Base-by-base conservation (phyloP, 139 green algal genomes). In the Ettlia oleoabundans region DNA sequence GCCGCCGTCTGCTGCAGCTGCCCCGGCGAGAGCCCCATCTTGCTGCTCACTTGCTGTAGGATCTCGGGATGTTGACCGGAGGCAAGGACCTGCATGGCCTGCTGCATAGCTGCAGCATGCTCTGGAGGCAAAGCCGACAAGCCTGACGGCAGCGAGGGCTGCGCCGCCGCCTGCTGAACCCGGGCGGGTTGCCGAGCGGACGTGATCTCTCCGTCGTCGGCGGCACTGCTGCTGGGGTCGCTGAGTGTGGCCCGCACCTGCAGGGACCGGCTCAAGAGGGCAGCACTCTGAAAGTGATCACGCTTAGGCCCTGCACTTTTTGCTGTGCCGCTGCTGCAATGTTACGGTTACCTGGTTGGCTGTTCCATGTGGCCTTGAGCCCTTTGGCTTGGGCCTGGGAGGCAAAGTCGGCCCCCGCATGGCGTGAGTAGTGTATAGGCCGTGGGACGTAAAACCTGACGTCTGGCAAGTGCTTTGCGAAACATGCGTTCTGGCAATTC, bases 1-100 rank as follows among this genome's bases (percentile, higher is more conserved):
- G 55, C 42, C 55, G 68, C 70, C 4, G 80, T 66, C 22, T 37
- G 15, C 30, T 21, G 70, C 80, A 84, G 67, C 70, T 84, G 55
- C 13, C 61, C 65, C 1, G 79, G 30, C 3, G 41, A 4, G 13
- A 84, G 2, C 0, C 79, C 79, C 79, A 84, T 84, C 32, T 64
- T 79, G 32, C 21, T 40, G 55, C 62, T 77, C 30, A 84, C 79
- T 24, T 68, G 42, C 32, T 75, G 30, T 30, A 84, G 42, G 53
- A 80, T 53, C 37, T 53, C 24, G 8, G 21, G 21, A 28, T 70
- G 30, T 28, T 81, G 58, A 15, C 75, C 74, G 4, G 55, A 32
- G 4, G 75, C 58, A 37, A 81, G 28, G 0, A 58, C 75, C n/a
- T 37, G 51, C 75, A 80, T 71, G 33, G 61, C 75, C 75, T 55